These are phyloP conservation scores for Rubroboletus satanas DNA, from an alignment of 768 basidiomycete genomes.

Conservation along the genomic window DNA sequence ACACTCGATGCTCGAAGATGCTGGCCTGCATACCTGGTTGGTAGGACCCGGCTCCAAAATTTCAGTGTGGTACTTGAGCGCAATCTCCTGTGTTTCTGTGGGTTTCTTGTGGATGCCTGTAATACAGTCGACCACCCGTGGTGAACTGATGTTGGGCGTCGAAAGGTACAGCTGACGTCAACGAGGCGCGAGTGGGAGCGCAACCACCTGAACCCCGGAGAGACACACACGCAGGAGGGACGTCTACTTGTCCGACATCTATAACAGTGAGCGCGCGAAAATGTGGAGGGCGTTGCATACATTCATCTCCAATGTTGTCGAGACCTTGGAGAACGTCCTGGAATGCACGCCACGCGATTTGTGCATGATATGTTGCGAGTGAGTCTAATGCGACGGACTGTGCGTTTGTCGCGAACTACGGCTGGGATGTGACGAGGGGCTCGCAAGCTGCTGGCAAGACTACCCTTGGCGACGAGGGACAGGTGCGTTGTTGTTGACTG, in stretches of 20 bases:
- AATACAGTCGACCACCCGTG: neutral
- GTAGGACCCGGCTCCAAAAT: neutral
- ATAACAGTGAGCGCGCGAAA: no score
- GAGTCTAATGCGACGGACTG: neutral
- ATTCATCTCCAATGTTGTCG: no score
- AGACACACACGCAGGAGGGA: neutral
- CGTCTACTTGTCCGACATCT: no score
- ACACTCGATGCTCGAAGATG: neutral
- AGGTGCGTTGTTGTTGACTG: no score
- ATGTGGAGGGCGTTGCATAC: no score
- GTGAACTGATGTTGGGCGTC: neutral
- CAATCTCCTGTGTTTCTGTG: neutral
- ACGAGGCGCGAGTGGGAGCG: neutral
- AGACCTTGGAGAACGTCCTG: no score
- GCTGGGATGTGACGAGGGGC: no score
- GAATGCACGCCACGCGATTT: no score
- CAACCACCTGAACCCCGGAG: neutral
- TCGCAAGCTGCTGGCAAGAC: no score
- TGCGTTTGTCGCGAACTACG: no score
- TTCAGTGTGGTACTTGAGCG: neutral
- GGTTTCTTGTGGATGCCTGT: neutral
- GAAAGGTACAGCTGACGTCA: constrained; percentile 13
- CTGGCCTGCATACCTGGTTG: neutral
- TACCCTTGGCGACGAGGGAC: no score
- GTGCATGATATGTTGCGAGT: no score